phyloP scores from a whole-genome alignment of 1,284 basidiomycete genomes.

The Vanrija humicola region DNA sequence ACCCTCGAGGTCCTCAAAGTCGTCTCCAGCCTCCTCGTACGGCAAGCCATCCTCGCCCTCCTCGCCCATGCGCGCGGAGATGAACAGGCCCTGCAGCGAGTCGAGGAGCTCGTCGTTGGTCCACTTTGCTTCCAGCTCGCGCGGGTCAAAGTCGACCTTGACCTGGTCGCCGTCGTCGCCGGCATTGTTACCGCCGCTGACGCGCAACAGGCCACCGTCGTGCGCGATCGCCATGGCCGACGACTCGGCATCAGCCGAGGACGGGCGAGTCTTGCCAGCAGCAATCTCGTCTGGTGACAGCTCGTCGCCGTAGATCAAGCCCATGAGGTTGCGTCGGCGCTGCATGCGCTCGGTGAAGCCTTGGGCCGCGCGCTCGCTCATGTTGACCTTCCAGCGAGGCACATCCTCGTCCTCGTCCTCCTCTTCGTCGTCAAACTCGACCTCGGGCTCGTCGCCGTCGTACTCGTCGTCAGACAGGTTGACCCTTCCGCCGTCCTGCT shows the following conservation, averaged over 20 bases:
- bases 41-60: constrained; percentile 47
- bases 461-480: constrained; percentile 43
- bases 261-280: constrained; percentile 48
- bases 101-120: constrained; percentile 78
- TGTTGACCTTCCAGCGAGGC: constrained; percentile 74
- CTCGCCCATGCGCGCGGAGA: constrained; percentile 63
- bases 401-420: constrained; percentile 51
- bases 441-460: constrained; percentile 40
- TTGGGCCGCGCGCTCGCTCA: constrained; percentile 60
- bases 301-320: constrained; percentile 73
- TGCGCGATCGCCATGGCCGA: constrained; percentile 42
- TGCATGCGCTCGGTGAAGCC: constrained; percentile 53
- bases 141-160: constrained; percentile 57
- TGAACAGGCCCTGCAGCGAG: constrained; percentile 82
- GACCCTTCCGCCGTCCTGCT: constrained; percentile 49
- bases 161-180: constrained; percentile 65
- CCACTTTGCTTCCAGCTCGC: constrained; percentile 65
- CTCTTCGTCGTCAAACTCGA: constrained; percentile 49
- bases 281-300: constrained; percentile 71
- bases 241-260: constrained; percentile 42
- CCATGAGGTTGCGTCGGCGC: constrained; percentile 69
- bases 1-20: constrained; percentile 55
- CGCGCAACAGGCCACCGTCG: constrained; percentile 72
- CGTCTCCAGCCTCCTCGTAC: constrained; percentile 52
- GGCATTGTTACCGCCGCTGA: constrained; percentile 51